Percentiles rank a stretch among this genome's conserved stretches.
phyloP scores from a whole-genome alignment of 2,329 filamentous ascomycete species.

The Colletotrichum sp. region DNA sequence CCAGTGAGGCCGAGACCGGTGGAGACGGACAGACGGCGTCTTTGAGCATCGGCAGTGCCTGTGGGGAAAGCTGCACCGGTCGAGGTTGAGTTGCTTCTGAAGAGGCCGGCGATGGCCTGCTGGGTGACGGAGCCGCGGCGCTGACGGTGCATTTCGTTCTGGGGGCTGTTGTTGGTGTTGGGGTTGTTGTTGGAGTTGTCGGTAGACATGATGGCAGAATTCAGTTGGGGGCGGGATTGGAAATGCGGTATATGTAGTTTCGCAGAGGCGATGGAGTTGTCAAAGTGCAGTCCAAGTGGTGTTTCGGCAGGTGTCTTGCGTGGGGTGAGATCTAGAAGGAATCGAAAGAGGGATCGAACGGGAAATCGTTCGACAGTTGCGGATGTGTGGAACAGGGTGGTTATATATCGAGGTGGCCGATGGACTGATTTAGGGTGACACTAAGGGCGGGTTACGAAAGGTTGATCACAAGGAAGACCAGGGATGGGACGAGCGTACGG shows the following conservation, averaged over 20 bases:
- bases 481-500: conserved; percentile 18
- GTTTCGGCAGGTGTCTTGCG: conserved; percentile 4
- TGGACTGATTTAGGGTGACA: conserved; percentile 20
- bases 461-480: conserved; percentile 14
- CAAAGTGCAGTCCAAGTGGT: neutral
- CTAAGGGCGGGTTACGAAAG: conserved; percentile 13
- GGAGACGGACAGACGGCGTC: conserved; percentile 75
- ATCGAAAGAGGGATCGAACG: conserved; percentile 22
- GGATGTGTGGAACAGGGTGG: conserved; percentile 5
- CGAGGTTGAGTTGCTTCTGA: conserved; percentile 60
- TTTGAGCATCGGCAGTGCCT: conserved; percentile 55
- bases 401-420: conserved; percentile 19
- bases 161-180: conserved; percentile 1
- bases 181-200: conserved; percentile 11
- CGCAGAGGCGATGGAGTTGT: neutral
- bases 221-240: neutral
- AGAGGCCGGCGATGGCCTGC: conserved; percentile 62
- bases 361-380: conserved; percentile 12
- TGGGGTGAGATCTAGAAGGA: conserved; percentile 18
- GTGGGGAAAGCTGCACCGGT: conserved; percentile 48
- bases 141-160: conserved; percentile 32
- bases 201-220: conserved; percentile 16
- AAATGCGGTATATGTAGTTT: neutral
- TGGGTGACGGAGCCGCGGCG: conserved; percentile 63
- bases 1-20: conserved; percentile 79